Percentiles rank a stretch among this genome's conserved stretches.
phyloP scores from a whole-genome alignment of 768 basidiomycete genomes.

The Termitomyces sp. region DNA sequence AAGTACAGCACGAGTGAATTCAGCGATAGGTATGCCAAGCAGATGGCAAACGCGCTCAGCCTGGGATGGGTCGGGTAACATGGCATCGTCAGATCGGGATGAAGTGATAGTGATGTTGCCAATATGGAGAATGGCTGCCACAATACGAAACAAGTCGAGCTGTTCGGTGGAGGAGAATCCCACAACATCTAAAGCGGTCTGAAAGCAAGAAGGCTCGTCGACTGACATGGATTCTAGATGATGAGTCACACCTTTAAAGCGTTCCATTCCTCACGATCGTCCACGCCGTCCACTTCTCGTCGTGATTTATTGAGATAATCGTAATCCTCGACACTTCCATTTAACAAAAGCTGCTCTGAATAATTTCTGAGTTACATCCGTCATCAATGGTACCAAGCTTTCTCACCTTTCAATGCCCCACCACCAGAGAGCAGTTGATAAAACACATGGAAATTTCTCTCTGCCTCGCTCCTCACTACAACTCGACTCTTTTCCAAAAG shows the following conservation, averaged over 20 bases:
- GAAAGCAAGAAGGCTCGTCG: background rate
- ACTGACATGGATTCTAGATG: background rate
- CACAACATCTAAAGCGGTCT: conserved; percentile 84
- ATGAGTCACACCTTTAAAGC: conserved; percentile 53
- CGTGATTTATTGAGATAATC: conserved; percentile 89
- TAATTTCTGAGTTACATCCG: background rate
- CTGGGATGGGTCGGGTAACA: conserved; percentile 77
- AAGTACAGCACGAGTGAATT: conserved; percentile 85
- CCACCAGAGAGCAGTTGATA: conserved; percentile 89
- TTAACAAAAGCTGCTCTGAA: conserved; percentile 69
- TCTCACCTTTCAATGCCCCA: conserved; percentile 61
- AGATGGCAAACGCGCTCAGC: conserved; percentile 89
- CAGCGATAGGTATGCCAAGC: conserved; percentile 80
- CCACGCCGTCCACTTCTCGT: conserved; percentile 90
- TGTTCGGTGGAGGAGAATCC: conserved; percentile 86
- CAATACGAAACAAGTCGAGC: conserved; percentile 87
- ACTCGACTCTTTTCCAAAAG: conserved; percentile 96
- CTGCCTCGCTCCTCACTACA: conserved; percentile 79
- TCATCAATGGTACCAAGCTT: background rate
- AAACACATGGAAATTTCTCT: conserved; percentile 95
- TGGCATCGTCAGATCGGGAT: conserved; percentile 73
- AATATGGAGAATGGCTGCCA: conserved; percentile 91
- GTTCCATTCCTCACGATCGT: conserved; percentile 88
- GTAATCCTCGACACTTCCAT: conserved; percentile 73
- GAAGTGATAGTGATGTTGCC: conserved; percentile 87